Conservation (phyloP, 2,329 filamentous ascomycete genomes). For the Botrytis deweyae region DNA sequence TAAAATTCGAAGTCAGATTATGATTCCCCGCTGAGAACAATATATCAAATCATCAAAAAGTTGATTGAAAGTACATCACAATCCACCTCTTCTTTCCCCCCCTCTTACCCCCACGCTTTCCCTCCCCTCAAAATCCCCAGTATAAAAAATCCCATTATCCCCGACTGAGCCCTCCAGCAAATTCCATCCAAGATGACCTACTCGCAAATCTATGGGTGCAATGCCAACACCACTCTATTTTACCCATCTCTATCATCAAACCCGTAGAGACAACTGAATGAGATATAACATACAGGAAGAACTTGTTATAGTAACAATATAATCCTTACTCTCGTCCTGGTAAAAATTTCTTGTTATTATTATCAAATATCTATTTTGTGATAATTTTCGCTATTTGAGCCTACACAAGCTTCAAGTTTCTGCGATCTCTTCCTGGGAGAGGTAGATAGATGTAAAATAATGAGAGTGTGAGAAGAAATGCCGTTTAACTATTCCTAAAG, state of each 20-base stretch:
- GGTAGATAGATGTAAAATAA: accelerated
- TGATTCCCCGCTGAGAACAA: not conserved
- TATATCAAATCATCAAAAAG: too few species aligned
- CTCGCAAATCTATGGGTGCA: accelerated
- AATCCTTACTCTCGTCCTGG: accelerated
- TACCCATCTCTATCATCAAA: not conserved
- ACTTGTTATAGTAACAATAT: not conserved
- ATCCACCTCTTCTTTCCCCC: not conserved
- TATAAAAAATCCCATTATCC: not conserved
- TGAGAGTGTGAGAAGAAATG: accelerated
- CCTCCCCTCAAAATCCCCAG: too few species aligned
- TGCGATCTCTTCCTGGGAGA: not conserved
- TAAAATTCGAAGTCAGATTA: accelerated
- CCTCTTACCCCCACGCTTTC: too few species aligned
- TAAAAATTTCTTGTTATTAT: not conserved
- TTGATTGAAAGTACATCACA: not conserved
- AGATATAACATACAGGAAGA: not conserved
- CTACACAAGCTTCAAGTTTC: accelerated
- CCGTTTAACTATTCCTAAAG: accelerated
- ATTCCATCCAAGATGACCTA: accelerated
- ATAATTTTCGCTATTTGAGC: accelerated
- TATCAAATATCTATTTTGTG: accelerated
- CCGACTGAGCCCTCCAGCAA: not conserved
- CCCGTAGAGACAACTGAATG: accelerated
- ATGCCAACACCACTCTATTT: accelerated